Base-by-base conservation (phyloP, 768 basidiomycete genomes). In the Naematelia aurantialba region DNA sequence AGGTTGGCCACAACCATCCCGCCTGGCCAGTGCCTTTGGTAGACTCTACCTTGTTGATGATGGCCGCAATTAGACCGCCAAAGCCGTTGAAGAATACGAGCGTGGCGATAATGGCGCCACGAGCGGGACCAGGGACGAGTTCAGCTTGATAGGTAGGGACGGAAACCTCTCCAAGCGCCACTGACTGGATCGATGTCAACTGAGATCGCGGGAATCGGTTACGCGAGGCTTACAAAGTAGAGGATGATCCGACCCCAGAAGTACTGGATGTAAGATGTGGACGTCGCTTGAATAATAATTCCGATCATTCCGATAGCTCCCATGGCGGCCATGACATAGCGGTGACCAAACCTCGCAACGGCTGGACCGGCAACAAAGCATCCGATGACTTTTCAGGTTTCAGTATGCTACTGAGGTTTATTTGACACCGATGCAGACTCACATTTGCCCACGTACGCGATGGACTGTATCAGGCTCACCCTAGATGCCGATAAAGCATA, bases 11-110 rank as follows among this genome's bases (percentile, higher is more conserved):
- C 8, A 46, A 24, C 45, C 45, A 14, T n/a, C 45, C 45, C 45
- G 45, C 19, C 4, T n/a, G 25, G 45, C 19, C 45, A 4, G 45
- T 46, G 14, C 45, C 45, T 24, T 46, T 46, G 4, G 45, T 46
- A 4, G 45, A 46, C 24, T 46, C 45, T n/a, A 46, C 45, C 24
- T 46, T 46, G 45, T 46, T 46, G 45, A 46, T 24, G 45, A 46
- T 46, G 45, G 45, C 45, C 14, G 19, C 19, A 24, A 46, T 46
- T 4, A 46, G 45, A 46, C 45, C 45, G 45, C 45, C 45, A 14
- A 46, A 46, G 45, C 45, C 45, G 45, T 46, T 46, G 45, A 46
- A 46, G 45, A 46, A 46, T n/a, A 46, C 45, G 14, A 46, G 45
- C 14, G 45, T 46, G 14, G 45, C 45, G 45, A 46, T 46, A 24